Conservation (phyloP, 257 asterid genomes). For the Osmanthus fragrans region DNA sequence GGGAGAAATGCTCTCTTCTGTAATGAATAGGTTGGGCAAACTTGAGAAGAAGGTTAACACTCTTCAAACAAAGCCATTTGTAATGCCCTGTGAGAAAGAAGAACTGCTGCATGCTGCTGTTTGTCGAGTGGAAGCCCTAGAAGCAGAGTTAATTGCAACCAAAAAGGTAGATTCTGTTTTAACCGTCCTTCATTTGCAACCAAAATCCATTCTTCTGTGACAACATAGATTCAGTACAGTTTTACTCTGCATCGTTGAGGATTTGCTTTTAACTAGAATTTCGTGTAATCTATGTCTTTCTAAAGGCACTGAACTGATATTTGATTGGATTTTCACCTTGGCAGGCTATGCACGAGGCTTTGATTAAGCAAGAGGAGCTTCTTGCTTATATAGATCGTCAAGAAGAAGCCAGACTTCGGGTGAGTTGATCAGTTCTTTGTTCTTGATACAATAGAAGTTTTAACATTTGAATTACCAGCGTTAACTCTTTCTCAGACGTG, state of each 20-base stretch:
- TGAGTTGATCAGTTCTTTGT: constrained; percentile 28
- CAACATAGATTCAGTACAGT: not conserved
- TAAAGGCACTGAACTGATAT: not conserved
- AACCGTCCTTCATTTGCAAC: not conserved
- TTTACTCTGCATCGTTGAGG: not conserved
- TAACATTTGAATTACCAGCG: not conserved
- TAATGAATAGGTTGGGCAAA: constrained; percentile 58
- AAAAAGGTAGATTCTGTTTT: constrained; percentile 51
- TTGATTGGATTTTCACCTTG: not conserved
- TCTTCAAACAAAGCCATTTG: constrained; percentile 60
- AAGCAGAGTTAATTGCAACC: constrained; percentile 82
- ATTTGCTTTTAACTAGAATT: constrained; percentile 4
- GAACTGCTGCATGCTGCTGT: constrained; percentile 83
- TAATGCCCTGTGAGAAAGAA: constrained; percentile 81
- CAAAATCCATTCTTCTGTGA: not conserved
- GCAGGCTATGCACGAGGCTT: constrained; percentile 73
- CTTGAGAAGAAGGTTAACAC: constrained; percentile 65
- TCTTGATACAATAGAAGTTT: not conserved
- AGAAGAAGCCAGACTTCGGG: constrained; percentile 52
- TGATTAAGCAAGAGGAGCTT: constrained; percentile 75
- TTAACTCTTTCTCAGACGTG: too few relatives aligned
- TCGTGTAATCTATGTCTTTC: not conserved
- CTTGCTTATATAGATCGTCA: constrained; percentile 70
- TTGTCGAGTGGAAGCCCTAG: constrained; percentile 77
- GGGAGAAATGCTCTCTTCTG: constrained; percentile 50